Evolutionary conservation across 805 yeast species (phyloP).

Genomic region (Nakazawaea ernobii): DNA sequence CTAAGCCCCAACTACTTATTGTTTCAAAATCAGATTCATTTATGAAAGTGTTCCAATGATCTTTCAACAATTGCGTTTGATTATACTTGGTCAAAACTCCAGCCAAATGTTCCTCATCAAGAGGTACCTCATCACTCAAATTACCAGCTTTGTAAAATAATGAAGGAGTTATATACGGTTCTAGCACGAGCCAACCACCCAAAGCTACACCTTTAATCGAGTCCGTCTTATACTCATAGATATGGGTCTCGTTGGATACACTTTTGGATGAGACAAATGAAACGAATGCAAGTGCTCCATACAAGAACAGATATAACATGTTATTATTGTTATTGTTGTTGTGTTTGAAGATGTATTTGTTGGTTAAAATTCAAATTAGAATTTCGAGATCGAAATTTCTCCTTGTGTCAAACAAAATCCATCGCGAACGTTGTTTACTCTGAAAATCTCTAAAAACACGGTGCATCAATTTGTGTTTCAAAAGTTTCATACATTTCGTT

Average conservation of each 20-base stretch:
- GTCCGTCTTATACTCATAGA: neutral
- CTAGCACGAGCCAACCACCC: conserved; percentile 90
- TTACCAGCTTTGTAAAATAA: conserved; percentile 50
- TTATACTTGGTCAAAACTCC: conserved; percentile 53
- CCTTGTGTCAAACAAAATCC: too few species aligned
- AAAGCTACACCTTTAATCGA: conserved; percentile 59
- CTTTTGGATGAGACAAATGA: neutral
- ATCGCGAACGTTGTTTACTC: too few species aligned
- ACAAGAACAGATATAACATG: too few species aligned
- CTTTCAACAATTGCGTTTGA: conserved; percentile 43
- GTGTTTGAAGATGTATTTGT: too few species aligned
- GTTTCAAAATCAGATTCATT: conserved; percentile 64
- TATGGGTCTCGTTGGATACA: neutral
- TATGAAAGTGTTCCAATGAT: conserved; percentile 78
- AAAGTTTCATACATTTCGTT: too few species aligned
- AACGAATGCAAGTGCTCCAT: too few species aligned
- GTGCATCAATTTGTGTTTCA: too few species aligned
- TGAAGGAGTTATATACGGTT: conserved; percentile 82
- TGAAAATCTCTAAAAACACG: too few species aligned
- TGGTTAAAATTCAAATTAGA: too few species aligned
- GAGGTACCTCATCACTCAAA: conserved; percentile 46
- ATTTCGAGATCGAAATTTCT: too few species aligned
- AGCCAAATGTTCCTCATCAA: conserved; percentile 76
- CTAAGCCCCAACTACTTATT: conserved; percentile 62
- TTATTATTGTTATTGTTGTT: too few species aligned